Conservation (phyloP, 352 stramenopile genomes). For the Phytophthora colocasiae region DNA sequence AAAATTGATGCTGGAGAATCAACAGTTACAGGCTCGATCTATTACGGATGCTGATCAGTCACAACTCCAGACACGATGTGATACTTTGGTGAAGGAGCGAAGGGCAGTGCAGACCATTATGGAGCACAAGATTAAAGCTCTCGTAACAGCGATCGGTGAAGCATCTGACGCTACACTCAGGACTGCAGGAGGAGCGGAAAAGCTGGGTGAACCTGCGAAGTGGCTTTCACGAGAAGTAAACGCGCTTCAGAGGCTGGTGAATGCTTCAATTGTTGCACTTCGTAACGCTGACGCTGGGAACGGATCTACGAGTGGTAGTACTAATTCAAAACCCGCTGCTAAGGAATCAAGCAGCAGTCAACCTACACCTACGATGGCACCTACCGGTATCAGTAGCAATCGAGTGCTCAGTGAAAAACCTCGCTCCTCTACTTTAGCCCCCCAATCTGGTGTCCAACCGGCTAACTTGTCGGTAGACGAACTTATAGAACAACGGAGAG, state of each 20-base stretch:
- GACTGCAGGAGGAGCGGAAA: constrained; percentile 58
- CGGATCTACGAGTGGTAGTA: not conserved
- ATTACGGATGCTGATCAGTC: constrained; percentile 20
- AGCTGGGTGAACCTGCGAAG: constrained; percentile 70
- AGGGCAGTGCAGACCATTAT: constrained; percentile 94
- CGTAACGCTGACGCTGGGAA: constrained; percentile 79
- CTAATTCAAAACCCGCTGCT: constrained; percentile 3
- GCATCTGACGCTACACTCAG: constrained; percentile 74
- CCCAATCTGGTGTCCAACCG: constrained; percentile 1
- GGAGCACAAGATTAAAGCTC: constrained; percentile 95
- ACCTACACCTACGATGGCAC: constrained; percentile 24
- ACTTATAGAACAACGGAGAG: constrained; percentile 72
- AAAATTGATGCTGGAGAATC: constrained; percentile 56
- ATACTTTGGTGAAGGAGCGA: constrained; percentile 92
- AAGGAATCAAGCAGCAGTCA: constrained; percentile 42
- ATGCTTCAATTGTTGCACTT: constrained; percentile 90
- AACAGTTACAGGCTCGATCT: constrained; percentile 40
- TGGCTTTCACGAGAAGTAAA: constrained; percentile 87
- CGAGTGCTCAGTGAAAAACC: constrained; percentile 18
- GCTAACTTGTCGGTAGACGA: constrained; percentile 64
- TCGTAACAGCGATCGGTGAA: constrained; percentile 90
- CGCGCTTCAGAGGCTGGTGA: constrained; percentile 92
- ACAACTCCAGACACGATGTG: constrained; percentile 75
- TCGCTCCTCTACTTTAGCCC: constrained; percentile 2
- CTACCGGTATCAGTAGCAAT: constrained; percentile 13